Evolutionary conservation across 1,139 yeast species (phyloP), one percentile per base, ranked within the genome.

Genomic region (Suhomyces taliae): DNA sequence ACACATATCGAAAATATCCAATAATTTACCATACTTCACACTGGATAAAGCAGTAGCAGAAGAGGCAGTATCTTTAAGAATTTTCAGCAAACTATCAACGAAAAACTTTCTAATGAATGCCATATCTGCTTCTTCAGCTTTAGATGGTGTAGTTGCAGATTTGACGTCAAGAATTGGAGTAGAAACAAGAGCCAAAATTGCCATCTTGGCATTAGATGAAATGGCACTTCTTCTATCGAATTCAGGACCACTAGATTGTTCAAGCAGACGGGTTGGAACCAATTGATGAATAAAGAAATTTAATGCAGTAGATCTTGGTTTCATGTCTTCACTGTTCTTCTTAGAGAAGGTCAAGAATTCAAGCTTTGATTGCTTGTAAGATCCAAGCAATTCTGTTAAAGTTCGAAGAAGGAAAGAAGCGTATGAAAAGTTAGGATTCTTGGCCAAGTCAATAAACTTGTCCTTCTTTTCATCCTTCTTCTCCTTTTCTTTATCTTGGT

Each of bases 331-430:
- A 24, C 57, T 59, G 42, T 41, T 44, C 64, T 82, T 82, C 60
- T 83, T 85, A 3, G 93, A 83, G 57, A 80, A 90, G 0, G 91
- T 84, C 47, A 91, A 70, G 58, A 91, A 87, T 57, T 90, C 97
- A 45, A 87, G 75, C 61, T 91, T 91, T 49, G 93, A 82, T 51
- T 82, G 83, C 54, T 85, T 86, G 64, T 90, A 91, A 1, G 96
- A 87, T 2, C 85, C 82, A 15, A 90, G 65, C 12, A 90, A 69
- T 56, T 91, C 98, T 1, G 85, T 76, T 35, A 90, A 65, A 0
- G 82, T 68, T 57, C 85, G 89, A 37, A 91, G 67, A 37, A 91
- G 66, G 60, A 85, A 88, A 41, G 87, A 78, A 46, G 83, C 82
- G 58, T 87, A 84, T 0, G 84, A 75, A 61, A 85, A 87, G 34